Conservation (phyloP, 441 rosid species). For the Omphalea diandra region DNA sequence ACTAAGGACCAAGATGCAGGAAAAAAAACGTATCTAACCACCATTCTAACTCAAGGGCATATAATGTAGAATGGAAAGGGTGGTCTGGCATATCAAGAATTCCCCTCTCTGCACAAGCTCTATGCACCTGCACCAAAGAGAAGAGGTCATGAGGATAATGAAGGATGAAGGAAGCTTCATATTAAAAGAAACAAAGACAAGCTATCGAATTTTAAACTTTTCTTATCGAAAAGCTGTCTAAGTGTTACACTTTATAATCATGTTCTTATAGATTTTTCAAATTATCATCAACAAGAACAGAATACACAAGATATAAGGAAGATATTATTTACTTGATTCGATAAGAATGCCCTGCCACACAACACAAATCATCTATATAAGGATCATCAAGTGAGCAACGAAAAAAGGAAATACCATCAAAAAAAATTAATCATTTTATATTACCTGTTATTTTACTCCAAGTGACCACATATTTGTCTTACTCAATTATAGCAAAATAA, state of each 20-base stretch:
- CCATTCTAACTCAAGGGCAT: slow-evolving; percentile 59
- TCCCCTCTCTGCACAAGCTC: slow-evolving; percentile 97
- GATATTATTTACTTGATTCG: slow-evolving; percentile 1
- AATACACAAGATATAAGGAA: not conserved
- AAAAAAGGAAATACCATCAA: too few species aligned
- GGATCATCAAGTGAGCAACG: too few species aligned
- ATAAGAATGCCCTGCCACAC: too few species aligned
- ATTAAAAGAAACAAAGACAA: too few species aligned
- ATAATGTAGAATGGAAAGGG: slow-evolving; percentile 95
- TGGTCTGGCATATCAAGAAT: slow-evolving; percentile 94
- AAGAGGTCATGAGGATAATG: not conserved
- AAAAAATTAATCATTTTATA: too few species aligned
- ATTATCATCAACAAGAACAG: not conserved
- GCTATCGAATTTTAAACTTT: not conserved
- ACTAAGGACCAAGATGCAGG: too few species aligned
- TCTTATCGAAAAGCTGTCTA: not conserved
- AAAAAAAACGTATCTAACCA: too few species aligned
- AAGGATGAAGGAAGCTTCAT: not conserved
- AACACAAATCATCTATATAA: too few species aligned
- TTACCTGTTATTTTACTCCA: not conserved
- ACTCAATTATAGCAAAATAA: not conserved
- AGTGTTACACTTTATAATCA: not conserved
- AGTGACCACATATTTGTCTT: not conserved
- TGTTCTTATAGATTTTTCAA: not conserved
- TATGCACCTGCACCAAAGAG: slow-evolving; percentile 67